Evolutionary conservation across 176 grass and related monocot genomes (phyloP), one percentile per base, ranked within the genome.

Genomic region (Oryza longistaminata): DNA sequence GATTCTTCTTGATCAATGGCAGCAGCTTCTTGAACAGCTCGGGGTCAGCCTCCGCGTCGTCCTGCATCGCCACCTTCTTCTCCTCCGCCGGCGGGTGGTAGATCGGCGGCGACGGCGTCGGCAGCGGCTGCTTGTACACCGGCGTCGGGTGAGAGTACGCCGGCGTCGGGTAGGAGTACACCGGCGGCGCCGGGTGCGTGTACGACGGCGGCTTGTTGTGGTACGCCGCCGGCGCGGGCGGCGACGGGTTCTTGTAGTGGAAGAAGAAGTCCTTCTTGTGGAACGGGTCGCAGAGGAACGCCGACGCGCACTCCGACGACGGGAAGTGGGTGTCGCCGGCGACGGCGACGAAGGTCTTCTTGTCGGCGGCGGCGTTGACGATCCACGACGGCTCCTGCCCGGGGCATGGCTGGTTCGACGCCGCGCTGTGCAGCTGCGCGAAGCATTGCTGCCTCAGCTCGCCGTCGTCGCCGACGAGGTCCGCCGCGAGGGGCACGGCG

Each of bases 381-480:
- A 88, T 74, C 87, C 61, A 35, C 1, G 87, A 88, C 1, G 81
- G 87, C 4, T 79, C 81, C 77, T 88, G 82, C 0, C 78, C 87
- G 2, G 84, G 75, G 80, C 91, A 92, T 0, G 91, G 84, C n/a
- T 78, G 34, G 81, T 73, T 67, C 31, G 84, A n/a, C 2, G 84
- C 16, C 3, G 84, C 43, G 43, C 35, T 73, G 69, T 89, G 84
- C 15, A 92, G 91, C 87, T 89, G 82, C 11, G 83, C 81, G 50
- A 82, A 81, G 84, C 91, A 92, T 34, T 76, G 80, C 40, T 89
- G 83, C 65, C 87, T 87, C 19, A 92, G 74, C 83, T 92, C 79
- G 70, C 85, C 87, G n/a, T 81, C 81, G 3, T 68, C 73, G 0
- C 55, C 14, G 74, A 88, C 58, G 33, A 88, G 71, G 31, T 71